Base-by-base conservation (phyloP, 2,329 filamentous ascomycete species). In the Colletotrichum graminicola region DNA sequence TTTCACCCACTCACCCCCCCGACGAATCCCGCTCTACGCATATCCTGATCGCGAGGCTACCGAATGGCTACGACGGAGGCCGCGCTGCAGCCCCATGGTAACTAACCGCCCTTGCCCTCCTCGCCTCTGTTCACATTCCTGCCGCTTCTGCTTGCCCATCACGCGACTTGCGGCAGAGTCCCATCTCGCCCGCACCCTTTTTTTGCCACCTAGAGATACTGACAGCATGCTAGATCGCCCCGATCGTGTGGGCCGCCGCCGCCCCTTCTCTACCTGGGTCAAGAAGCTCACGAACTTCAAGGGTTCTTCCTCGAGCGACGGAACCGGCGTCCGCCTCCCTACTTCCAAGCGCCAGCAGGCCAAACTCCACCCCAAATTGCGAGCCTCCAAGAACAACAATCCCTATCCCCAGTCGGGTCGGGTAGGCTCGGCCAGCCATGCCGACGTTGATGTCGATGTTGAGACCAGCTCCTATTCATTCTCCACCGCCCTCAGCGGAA, bases 281-380 rank as follows among this genome's bases (percentile, higher is more conserved):
- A 97, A 95, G 86, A 95, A 95, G 78, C 89, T 98, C 68, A 91
- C 94, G 73, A 95, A 92, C 80, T 92, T 97, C 82, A 98, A 97
- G 81, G 80, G 79, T 66, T 87, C 84, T 67, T 91, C 91, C 5
- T 92, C 91, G 41, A 87, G 90, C 72, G 86, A 86, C 52, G 71
- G 78, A 75, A 81, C 77, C 69, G 69, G 69, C 49, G 69, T 39
- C 14, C 69, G 66, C 21, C 70, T 70, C 18, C 81, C 78, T 77
- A 81, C 79, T 74, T 81, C 77, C 71, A 87, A 86, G 75, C 76
- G 77, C 62, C 75, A 79, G 51, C 80, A 84, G 63, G 82, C 80
- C 62, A 86, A 84, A 74, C 77, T 80, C 39, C 75, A 74, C 66
- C 75, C 80, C 64, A 93, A 92, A 82, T 93, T 92, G 81, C 86